These are phyloP conservation scores for Didymella pomorum DNA, from an alignment of 2,329 filamentous ascomycete genomes.

Conservation along the genomic window DNA sequence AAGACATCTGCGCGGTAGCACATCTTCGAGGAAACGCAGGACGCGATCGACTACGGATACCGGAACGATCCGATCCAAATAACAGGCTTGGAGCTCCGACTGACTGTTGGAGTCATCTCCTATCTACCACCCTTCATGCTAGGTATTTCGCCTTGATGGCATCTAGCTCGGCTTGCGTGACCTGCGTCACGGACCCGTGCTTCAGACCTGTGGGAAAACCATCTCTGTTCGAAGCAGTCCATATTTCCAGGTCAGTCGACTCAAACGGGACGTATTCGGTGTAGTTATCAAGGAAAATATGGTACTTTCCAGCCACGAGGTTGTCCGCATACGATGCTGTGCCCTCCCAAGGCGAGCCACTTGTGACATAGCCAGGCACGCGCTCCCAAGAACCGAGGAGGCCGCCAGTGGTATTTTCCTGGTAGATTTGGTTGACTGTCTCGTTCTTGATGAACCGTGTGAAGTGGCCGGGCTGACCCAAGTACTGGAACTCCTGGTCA, in stretches of 20 bases:
- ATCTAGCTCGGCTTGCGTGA: slow-evolving; percentile 20
- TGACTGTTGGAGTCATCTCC: too few relatives aligned
- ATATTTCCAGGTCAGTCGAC: slow-evolving; percentile 15
- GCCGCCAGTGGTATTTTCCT: slow-evolving; percentile 18
- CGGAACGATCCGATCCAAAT: neutral
- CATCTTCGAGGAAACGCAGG: neutral
- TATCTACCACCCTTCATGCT: neutral
- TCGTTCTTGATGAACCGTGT: slow-evolving; percentile 23
- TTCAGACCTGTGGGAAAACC: slow-evolving; percentile 20
- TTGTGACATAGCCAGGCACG: slow-evolving; percentile 6
- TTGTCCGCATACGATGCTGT: slow-evolving; percentile 23
- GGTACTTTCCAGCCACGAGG: slow-evolving; percentile 8
- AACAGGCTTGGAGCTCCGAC: too few relatives aligned
- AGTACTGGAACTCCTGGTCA: slow-evolving; percentile 25
- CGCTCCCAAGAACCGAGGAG: slow-evolving; percentile 18
- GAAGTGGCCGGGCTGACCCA: slow-evolving; percentile 20
- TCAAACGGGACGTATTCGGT: slow-evolving; percentile 17
- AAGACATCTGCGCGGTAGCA: slow-evolving; percentile 7
- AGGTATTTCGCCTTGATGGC: slow-evolving; percentile 12
- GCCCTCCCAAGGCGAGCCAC: slow-evolving; percentile 22
- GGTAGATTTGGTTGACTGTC: slow-evolving; percentile 19
- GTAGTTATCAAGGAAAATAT: slow-evolving; percentile 20
- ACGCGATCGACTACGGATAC: neutral
- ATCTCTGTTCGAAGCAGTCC: slow-evolving; percentile 8
- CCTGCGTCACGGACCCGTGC: slow-evolving; percentile 17